Evolutionary conservation across 2,329 filamentous ascomycete genomes (phyloP), one percentile per base, ranked within the genome.

Genomic region (Pyrenophora seminiperda): DNA sequence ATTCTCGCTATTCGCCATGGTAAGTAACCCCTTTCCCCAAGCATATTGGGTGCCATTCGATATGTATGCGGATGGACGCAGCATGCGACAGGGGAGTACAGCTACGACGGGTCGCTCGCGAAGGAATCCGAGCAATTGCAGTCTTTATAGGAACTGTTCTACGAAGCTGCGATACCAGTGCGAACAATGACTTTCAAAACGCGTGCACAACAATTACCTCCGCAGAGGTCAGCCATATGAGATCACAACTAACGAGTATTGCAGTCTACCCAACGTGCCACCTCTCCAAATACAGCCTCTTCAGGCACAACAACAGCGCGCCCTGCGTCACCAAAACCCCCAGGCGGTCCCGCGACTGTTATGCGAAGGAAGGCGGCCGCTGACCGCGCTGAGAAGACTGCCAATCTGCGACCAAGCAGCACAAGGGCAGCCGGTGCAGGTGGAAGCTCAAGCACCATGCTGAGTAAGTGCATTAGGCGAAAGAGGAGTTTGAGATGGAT

Each of bases 381-480:
- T 67, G 94, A 97, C 75, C 90, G 96, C 79, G 96, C 96, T 77
- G 94, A 97, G 79, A 94, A 95, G 79, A 85, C 93, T 66, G 92
- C 93, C 70, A 99, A 96, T 88, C 89, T 85, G 61, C 84, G 94
- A 65, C 94, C 94, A 41, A 90, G 87, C 75, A 96, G 90, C 79
- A 99, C 94, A 62, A 85, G 94, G 68, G 87, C 93, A 31, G 94
- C 94, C 27, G 94, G 94, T 65, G 94, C 94, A 14, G 94, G 94
- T 63, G 94, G 94, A 61, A 97, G 91, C 74, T 96, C 89, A 76
- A 96, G 91, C 79, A 99, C 94, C 44, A 99, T 99, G 94, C 82
- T 99, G 80, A 93, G 92, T 91, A 88, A 63, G 88, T 84, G 29
- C 10, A 14, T 15, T 11, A n/a, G 30, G n/a, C 5, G 9, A n/a